These are phyloP conservation scores for Ilex asprella DNA, from an alignment of 257 asterid species.

Conservation along the genomic window DNA sequence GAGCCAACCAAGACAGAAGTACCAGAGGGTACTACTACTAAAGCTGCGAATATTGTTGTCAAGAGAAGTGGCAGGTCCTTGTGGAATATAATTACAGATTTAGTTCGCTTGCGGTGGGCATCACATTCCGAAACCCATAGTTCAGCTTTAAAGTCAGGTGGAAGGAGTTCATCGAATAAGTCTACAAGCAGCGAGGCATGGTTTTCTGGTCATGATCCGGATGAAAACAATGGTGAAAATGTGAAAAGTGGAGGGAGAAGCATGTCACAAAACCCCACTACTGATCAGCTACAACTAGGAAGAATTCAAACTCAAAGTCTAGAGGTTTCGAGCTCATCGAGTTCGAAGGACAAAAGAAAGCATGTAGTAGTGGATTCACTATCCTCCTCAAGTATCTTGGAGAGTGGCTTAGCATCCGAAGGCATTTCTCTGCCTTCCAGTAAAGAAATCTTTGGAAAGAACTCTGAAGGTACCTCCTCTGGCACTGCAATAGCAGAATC, in stretches of 20 bases:
- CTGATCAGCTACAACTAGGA: conserved; percentile 26
- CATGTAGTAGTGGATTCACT: conserved; percentile 23
- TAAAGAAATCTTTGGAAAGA: conserved; percentile 25
- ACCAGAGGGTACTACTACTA: conserved; percentile 28
- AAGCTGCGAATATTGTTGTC: conserved; percentile 14
- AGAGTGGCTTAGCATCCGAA: conserved; percentile 1
- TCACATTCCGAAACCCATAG: conserved; percentile 47
- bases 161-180: conserved; percentile 63
- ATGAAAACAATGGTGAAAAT: conserved; percentile 39
- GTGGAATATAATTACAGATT: conserved; percentile 63
- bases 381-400: conserved; percentile 11
- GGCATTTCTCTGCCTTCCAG: conserved; percentile 25
- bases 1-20: conserved; percentile 31
- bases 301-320: conserved; percentile 21
- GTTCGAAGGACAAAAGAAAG: conserved; percentile 31
- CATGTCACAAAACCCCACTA: conserved; percentile 24
- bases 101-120: conserved; percentile 59
- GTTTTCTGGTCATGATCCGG: conserved; percentile 83
- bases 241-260: conserved; percentile 26
- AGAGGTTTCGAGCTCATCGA: conserved; percentile 38
- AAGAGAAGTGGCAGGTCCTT: conserved; percentile 72
- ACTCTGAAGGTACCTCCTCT: conserved; percentile 23
- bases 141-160: conserved; percentile 46
- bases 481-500: conserved; percentile 19
- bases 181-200: conserved; percentile 60